Base-by-base conservation (phyloP, 176 grass and related monocot species). In the Ananas comosus region DNA sequence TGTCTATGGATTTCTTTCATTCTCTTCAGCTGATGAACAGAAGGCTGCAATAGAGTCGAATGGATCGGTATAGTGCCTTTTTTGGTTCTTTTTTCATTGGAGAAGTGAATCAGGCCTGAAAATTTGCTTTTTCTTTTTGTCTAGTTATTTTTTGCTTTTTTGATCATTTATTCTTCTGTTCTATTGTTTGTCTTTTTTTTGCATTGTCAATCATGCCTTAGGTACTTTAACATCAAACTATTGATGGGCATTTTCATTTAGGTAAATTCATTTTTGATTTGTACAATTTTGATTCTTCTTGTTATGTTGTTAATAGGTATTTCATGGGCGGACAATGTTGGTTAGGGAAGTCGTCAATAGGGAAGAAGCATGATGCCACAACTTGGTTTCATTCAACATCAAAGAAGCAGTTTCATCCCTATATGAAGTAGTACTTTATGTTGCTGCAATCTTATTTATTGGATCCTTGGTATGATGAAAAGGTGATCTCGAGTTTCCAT, bases 1-100 rank as follows among this genome's bases (percentile, higher is more conserved):
- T 51, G 80, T 76, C 6, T 89, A 94, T 70, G 83, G 77, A 51
- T 94, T 94, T 79, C 28, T 94, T 67, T 89, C 86, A 0, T 94
- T 89, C 74, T 69, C 80, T 86, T 81, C 77, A 18, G 67, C 83
- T 10, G 72, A 82, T 51, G 90, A 94, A 72, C 68, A 83, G 63
- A 54, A 83, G 48, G 83, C 74, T 17, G 83, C 86, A 0, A 10
- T 89, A 48, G 63, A 83, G 53, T 79, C 80, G 64, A 72, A 83
- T 72, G 82, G 64, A 74, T 81, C 78, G 80, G 90, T 94, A 86
- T 23, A 33, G 0, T 71, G 51, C 23, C 66, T 73, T n/a, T 23
- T 56, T 25, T 0, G 12, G n/a, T 70, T 7, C 64, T 27, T 51
- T 12, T 85, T 63, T 64, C 13, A 64, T 63, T 24, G 42, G 65